Evolutionary conservation across 2,329 filamentous ascomycete genomes (phyloP).

Genomic region (Aspergillus udagawae): DNA sequence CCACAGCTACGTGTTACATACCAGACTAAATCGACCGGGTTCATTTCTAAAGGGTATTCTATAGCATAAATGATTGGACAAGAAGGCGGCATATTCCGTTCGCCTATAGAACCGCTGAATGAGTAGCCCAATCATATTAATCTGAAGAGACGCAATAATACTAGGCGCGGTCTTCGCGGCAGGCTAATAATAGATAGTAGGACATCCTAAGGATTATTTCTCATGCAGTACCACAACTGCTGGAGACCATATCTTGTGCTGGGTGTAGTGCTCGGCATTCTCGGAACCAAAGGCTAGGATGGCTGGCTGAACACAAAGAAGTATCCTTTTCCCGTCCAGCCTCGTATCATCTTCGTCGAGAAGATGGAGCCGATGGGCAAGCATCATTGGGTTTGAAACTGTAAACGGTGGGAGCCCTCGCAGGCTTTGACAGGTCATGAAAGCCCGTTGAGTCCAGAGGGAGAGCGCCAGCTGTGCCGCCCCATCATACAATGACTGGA

Average conservation of each 20-base stretch:
- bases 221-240: conserved; percentile 16
- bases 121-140: too few species aligned
- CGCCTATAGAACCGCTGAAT: too few species aligned
- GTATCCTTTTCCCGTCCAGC: conserved; percentile 9
- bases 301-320: conserved; percentile 16
- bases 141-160: too few species aligned
- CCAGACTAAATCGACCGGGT: too few species aligned
- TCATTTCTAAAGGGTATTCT: too few species aligned
- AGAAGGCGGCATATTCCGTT: too few species aligned
- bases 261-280: conserved; percentile 19
- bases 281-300: conserved; percentile 19
- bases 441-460: conserved; percentile 18
- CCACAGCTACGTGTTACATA: too few species aligned
- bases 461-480: conserved; percentile 12
- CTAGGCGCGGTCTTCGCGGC: too few species aligned
- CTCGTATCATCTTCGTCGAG: conserved; percentile 16
- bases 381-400: conserved; percentile 1
- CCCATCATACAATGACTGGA: conserved; percentile 6
- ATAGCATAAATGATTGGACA: too few species aligned
- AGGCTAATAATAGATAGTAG: too few species aligned
- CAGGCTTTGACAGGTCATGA: conserved; percentile 5
- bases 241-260: conserved; percentile 17
- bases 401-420: background rate
- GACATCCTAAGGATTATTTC: too few species aligned
- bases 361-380: conserved; percentile 17